These are phyloP conservation scores for Pholiota molesta DNA, from an alignment of 768 basidiomycete genomes.

Conservation along the genomic window DNA sequence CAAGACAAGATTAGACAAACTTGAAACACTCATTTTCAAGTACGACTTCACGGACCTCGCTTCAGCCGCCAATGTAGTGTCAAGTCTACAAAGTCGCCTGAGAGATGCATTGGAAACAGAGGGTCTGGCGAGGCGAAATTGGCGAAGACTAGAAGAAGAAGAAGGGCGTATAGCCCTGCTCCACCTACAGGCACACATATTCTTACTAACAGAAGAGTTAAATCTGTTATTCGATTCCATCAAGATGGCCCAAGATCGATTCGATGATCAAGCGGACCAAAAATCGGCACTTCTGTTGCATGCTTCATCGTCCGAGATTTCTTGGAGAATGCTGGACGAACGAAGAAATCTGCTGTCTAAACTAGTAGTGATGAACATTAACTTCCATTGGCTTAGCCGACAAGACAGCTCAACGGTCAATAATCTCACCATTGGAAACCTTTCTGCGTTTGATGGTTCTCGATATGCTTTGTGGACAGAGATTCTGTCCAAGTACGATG, in stretches of 20 bases:
- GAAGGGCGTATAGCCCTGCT: slow-evolving; percentile 58
- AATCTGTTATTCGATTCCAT: slow-evolving; percentile 86
- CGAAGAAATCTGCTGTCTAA: slow-evolving; percentile 77
- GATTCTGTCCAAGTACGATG: slow-evolving; percentile 79
- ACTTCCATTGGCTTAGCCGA: slow-evolving; percentile 83
- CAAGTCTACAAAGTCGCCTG: slow-evolving; percentile 73
- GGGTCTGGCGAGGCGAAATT: slow-evolving; percentile 39
- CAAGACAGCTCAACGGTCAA: slow-evolving; percentile 89
- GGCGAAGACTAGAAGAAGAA: slow-evolving; percentile 41
- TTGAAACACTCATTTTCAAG: slow-evolving; percentile 82
- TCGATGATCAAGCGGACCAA: slow-evolving; percentile 63
- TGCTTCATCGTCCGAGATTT: slow-evolving; percentile 83
- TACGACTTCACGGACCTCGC: slow-evolving; percentile 85
- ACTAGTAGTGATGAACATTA: slow-evolving; percentile 76
- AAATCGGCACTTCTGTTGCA: slow-evolving; percentile 83
- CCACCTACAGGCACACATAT: slow-evolving; percentile 72
- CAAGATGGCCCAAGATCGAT: slow-evolving; percentile 79
- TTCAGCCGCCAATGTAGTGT: slow-evolving; percentile 72
- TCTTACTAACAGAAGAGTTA: slow-evolving; percentile 76
- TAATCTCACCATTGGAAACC: slow-evolving; percentile 70
- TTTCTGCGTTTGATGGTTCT: slow-evolving; percentile 86
- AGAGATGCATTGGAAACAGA: slow-evolving; percentile 63
- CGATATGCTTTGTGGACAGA: slow-evolving; percentile 85
- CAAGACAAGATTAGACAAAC: slow-evolving; percentile 72
- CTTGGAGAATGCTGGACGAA: slow-evolving; percentile 89